Base-by-base conservation (phyloP, 768 basidiomycete genomes). In the Cubamyces lactineus region DNA sequence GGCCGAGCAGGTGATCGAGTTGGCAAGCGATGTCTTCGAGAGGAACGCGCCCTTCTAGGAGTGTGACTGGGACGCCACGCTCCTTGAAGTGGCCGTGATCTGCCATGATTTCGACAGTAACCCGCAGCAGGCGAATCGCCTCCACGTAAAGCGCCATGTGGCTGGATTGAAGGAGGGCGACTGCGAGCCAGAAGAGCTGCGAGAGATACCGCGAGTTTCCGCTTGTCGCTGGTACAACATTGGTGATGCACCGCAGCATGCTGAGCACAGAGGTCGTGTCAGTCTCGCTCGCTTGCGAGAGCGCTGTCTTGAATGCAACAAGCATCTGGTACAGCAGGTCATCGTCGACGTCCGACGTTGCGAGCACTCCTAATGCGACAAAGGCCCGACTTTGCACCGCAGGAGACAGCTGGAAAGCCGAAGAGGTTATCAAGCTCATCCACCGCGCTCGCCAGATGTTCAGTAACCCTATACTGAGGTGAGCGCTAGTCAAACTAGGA, bases 251-350 rank as follows among this genome's bases (percentile, higher is more conserved):
- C 53, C 92, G 85, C 24, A 96, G 82, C 89, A 97, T 96, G 75
- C 89, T 91, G 64, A 91, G 86, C 23, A 95, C 84, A 0, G 92
- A 82, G 47, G 82, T 76, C 0, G 87, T 86, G 68, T 92, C 88
- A 19, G 82, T 79, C 67, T 89, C 88, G 30, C 82, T 84, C n/a
- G 86, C 81, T 67, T 87, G 85, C 11, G 75, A 72, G 17, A 96
- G 76, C 0, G 91, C 89, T 0, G 82, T 87, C 64, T 84, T 85
- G 73, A 96, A 87, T 0, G 95, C 92, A 6, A 95, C 90, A 9
- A 96, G 84, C 74, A 96, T 93, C 71, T 97, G 95, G 68, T 96
- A 96, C 55, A 96, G 78, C 66, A 95, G 85, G 71, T 97, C 95
- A 63, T 96, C 95, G 65, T 97, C 95, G 43, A 95, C 90, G 24